These are phyloP conservation scores for Excoecaria agallocha DNA, from an alignment of 345 rosid species.

Conservation along the genomic window DNA sequence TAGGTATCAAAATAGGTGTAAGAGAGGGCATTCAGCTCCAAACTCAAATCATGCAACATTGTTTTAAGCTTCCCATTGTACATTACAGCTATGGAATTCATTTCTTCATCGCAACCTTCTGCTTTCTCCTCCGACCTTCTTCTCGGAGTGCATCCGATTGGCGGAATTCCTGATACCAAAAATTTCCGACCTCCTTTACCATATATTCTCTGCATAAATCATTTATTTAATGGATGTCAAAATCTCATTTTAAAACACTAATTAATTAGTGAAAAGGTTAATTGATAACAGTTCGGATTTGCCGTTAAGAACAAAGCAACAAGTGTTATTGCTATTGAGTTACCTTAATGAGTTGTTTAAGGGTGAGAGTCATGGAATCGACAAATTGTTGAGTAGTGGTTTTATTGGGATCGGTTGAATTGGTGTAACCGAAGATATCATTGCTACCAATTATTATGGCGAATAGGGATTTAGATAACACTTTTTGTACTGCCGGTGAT, in stretches of 20 bases:
- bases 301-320: too few species aligned
- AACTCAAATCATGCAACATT: conserved; percentile 38
- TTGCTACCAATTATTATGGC: conserved; percentile 60
- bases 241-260: too few species aligned
- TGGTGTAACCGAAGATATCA: conserved; percentile 54
- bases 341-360: conserved; percentile 62
- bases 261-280: too few species aligned
- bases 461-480: conserved; percentile 52
- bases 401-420: conserved; percentile 34
- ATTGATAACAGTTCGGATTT: too few species aligned
- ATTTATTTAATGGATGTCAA: background rate
- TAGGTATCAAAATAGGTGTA: conserved; percentile 60
- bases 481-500: conserved; percentile 33
- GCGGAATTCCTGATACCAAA: conserved; percentile 43
- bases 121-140: conserved; percentile 38
- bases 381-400: conserved; percentile 42
- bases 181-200: conserved; percentile 49
- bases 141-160: conserved; percentile 59
- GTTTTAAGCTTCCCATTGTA: conserved; percentile 47
- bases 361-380: conserved; percentile 42
- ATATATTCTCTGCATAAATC: conserved; percentile 39
- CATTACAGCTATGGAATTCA: conserved; percentile 37
- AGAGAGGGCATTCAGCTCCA: conserved; percentile 38
- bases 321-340: too few species aligned
- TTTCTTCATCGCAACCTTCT: conserved; percentile 41